phyloP scores from a whole-genome alignment of 1,284 basidiomycete species.

The Somion occarium region DNA sequence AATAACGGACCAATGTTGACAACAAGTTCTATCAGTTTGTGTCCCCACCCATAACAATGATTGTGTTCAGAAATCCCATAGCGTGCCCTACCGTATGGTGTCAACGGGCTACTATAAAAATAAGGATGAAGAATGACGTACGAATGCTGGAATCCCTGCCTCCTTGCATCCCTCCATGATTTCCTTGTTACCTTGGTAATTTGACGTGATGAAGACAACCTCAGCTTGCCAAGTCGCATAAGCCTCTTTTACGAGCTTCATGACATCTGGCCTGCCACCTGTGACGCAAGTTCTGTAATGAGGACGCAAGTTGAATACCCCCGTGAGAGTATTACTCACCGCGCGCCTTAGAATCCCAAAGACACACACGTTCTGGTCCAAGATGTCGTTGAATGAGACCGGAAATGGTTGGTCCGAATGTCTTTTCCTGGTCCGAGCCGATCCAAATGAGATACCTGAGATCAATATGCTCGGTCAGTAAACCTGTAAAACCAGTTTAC shows the following conservation, averaged over 20 bases:
- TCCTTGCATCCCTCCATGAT: slow-evolving; percentile 67
- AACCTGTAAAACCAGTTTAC: neutral
- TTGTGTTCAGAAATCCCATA: slow-evolving; percentile 37
- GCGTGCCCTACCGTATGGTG: slow-evolving; percentile 29
- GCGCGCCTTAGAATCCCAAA: slow-evolving; percentile 61
- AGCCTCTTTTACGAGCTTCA: slow-evolving; percentile 35
- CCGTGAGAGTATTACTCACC: slow-evolving; percentile 30
- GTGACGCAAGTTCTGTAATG: neutral
- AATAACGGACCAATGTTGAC: slow-evolving; percentile 3
- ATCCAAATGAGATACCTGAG: slow-evolving; percentile 61
- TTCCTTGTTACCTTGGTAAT: slow-evolving; percentile 56
- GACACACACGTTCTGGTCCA: slow-evolving; percentile 47
- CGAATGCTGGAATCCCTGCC: slow-evolving; percentile 59
- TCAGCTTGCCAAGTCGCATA: slow-evolving; percentile 41
- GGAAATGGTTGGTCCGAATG: slow-evolving; percentile 38
- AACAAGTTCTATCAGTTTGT: slow-evolving; percentile 2
- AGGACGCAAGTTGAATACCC: neutral
- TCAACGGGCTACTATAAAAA: neutral
- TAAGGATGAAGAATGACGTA: slow-evolving; percentile 13
- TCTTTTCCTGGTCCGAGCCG: slow-evolving; percentile 40
- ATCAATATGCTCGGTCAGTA: slow-evolving; percentile 2
- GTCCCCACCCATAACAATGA: neutral
- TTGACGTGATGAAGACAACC: slow-evolving; percentile 65
- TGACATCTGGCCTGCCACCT: slow-evolving; percentile 39
- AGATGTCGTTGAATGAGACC: slow-evolving; percentile 49